phyloP scores from a whole-genome alignment of 495 filamentous ascomycete genomes.

The Hypoxylon lenormandii region DNA sequence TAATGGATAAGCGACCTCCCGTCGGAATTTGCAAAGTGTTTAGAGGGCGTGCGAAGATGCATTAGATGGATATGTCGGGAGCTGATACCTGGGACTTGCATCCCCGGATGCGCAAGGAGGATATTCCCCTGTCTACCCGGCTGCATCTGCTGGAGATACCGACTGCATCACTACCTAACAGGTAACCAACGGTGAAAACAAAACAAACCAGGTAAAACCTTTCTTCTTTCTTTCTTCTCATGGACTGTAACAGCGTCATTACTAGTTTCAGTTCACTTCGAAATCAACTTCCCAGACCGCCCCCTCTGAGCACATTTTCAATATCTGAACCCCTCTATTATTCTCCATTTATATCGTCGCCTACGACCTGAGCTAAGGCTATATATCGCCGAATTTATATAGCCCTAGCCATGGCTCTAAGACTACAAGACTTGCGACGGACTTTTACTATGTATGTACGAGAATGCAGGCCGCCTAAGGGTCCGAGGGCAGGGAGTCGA shows the following conservation, averaged over 20 bases:
- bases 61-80: constrained; percentile 7
- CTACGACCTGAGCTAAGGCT: constrained; percentile 1
- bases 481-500: constrained; percentile 8
- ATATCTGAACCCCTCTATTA: neutral
- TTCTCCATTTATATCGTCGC: constrained; percentile 25
- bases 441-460: neutral
- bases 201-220: constrained; percentile 1
- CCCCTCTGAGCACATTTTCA: constrained; percentile 1
- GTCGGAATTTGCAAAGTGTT: constrained; percentile 24
- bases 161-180: constrained; percentile 45
- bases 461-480: neutral
- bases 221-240: neutral
- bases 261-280: neutral
- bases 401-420: neutral
- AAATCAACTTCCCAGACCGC: no score
- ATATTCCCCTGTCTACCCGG: constrained; percentile 30
- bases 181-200: constrained; percentile 17
- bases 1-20: constrained; percentile 1
- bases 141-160: constrained; percentile 20
- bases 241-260: neutral
- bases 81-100: constrained; percentile 32
- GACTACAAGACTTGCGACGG: neutral
- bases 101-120: constrained; percentile 43
- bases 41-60: neutral
- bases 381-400: constrained; percentile 9